These are phyloP conservation scores for Scutellaria barbata DNA, from an alignment of 257 asterid genomes.

Conservation along the genomic window DNA sequence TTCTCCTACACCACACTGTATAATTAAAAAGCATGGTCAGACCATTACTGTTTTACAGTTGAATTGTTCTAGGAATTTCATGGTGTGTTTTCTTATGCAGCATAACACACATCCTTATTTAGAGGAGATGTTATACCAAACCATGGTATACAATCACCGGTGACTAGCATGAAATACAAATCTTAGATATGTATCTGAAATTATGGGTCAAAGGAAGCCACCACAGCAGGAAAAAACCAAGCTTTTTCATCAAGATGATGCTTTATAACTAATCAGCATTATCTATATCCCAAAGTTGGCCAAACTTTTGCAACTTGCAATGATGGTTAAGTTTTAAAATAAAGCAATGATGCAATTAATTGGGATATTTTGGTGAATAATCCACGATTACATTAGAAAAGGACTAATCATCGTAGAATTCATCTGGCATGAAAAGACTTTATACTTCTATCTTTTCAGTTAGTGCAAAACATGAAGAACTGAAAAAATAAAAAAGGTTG, in stretches of 20 bases:
- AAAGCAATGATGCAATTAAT: background rate
- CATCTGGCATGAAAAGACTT: background rate
- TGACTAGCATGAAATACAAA: constrained; percentile 3
- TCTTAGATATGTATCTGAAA: constrained; percentile 15
- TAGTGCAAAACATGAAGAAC: background rate
- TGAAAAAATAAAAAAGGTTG: background rate
- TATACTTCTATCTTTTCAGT: constrained; percentile 3
- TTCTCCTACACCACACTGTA: constrained; percentile 98
- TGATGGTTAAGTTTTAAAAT: constrained; percentile 9
- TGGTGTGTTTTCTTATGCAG: background rate
- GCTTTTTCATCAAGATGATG: constrained; percentile 2
- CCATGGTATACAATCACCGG: background rate
- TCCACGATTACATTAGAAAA: background rate
- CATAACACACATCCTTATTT: background rate
- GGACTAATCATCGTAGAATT: constrained; percentile 1
- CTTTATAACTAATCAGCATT: constrained; percentile 14
- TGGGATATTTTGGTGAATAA: background rate
- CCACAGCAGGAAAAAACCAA: background rate
- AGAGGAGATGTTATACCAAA: constrained; percentile 1
- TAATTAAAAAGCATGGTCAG: constrained; percentile 21
- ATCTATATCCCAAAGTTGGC: background rate
- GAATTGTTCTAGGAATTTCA: background rate
- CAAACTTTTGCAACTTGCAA: constrained; percentile 10
- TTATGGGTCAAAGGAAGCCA: constrained; percentile 20
- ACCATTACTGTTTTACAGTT: background rate